These are phyloP conservation scores for Geranium brycei DNA, from an alignment of 345 rosid species.

Conservation along the genomic window DNA sequence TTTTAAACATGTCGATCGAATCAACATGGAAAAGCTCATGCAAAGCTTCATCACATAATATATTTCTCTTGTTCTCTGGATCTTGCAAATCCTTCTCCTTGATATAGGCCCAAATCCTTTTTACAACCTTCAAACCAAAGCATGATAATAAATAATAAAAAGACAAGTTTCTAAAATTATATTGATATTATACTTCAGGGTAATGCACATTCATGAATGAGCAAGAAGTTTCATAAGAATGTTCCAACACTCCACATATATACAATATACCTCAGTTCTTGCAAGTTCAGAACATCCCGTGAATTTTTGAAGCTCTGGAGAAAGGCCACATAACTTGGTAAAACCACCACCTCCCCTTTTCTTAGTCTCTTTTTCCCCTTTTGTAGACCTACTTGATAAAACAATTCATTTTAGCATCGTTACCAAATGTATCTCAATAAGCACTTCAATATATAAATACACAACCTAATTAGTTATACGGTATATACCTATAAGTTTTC, in stretches of 20 bases:
- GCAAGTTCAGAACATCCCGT: conserved; percentile 41
- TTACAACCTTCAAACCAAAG: conserved; percentile 36
- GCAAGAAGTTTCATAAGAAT: not conserved
- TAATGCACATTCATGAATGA: not conserved
- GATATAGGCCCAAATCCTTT: conserved; percentile 44
- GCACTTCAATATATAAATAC: not conserved
- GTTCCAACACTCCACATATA: not conserved
- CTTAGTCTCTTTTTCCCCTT: conserved; percentile 29
- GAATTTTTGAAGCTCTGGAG: conserved; percentile 57
- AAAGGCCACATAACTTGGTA: conserved; percentile 43
- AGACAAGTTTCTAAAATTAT: not conserved
- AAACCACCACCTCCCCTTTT: conserved; percentile 51
- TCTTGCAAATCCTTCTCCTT: conserved; percentile 51
- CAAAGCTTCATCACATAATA: conserved; percentile 39
- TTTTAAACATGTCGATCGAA: conserved; percentile 52
- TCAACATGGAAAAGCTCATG: conserved; percentile 33
- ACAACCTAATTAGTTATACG: not conserved
- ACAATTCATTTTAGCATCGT: not conserved
- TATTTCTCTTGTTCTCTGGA: conserved; percentile 37
- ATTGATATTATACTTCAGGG: not conserved
- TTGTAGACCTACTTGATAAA: conserved; percentile 1
- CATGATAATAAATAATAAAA: not conserved
- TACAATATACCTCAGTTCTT: conserved; percentile 41
- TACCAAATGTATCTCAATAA: not conserved
- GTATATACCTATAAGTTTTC: not conserved